A percentile compares a stretch with the other conserved stretches of the same genome.
These are phyloP conservation scores for Amanita polypyramis DNA, from an alignment of 768 basidiomycete species.

Conservation along the genomic window DNA sequence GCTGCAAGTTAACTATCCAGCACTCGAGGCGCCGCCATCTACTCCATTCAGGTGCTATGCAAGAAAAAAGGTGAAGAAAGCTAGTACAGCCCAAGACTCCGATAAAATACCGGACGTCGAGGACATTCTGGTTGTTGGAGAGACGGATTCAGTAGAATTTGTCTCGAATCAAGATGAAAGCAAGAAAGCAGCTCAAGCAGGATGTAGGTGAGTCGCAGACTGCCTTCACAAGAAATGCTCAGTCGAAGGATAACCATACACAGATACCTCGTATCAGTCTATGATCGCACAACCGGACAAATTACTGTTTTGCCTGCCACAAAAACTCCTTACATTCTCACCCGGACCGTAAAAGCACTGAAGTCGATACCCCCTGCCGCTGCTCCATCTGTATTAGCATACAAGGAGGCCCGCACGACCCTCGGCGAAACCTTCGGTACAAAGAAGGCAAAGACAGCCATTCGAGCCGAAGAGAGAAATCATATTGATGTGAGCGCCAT, in stretches of 20 bases:
- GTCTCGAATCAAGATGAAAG: slow-evolving; percentile 51
- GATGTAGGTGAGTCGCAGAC: slow-evolving; percentile 51
- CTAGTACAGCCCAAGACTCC: slow-evolving; percentile 18
- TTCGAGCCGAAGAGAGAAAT: slow-evolving; percentile 81
- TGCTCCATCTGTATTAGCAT: slow-evolving; percentile 40
- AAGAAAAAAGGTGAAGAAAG: slow-evolving; percentile 29
- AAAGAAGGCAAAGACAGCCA: slow-evolving; percentile 83
- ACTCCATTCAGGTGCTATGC: slow-evolving; percentile 57
- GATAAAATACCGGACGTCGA: slow-evolving; percentile 12
- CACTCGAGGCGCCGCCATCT: slow-evolving; percentile 41
- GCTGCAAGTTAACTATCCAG: slow-evolving; percentile 41
- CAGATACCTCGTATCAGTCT: slow-evolving; percentile 80
- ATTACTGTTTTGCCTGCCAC: slow-evolving; percentile 60
- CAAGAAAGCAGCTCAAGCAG: slow-evolving; percentile 36
- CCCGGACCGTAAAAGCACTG: slow-evolving; percentile 75
- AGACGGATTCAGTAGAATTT: slow-evolving; percentile 79
- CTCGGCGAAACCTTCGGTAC: slow-evolving; percentile 93
- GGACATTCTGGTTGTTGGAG: slow-evolving; percentile 60
- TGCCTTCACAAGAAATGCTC: neutral
- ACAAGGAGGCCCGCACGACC: slow-evolving; percentile 55
- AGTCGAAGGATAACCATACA: slow-evolving; percentile 3
- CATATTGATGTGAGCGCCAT: slow-evolving; percentile 84
- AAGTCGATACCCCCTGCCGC: slow-evolving; percentile 48
- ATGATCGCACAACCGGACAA: slow-evolving; percentile 65
- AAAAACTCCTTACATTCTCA: slow-evolving; percentile 55